A percentile compares a stretch with the other conserved stretches of the same genome.
These are phyloP conservation scores for Gremmenia infestans DNA, from an alignment of 2,329 filamentous ascomycete species.

Conservation along the genomic window DNA sequence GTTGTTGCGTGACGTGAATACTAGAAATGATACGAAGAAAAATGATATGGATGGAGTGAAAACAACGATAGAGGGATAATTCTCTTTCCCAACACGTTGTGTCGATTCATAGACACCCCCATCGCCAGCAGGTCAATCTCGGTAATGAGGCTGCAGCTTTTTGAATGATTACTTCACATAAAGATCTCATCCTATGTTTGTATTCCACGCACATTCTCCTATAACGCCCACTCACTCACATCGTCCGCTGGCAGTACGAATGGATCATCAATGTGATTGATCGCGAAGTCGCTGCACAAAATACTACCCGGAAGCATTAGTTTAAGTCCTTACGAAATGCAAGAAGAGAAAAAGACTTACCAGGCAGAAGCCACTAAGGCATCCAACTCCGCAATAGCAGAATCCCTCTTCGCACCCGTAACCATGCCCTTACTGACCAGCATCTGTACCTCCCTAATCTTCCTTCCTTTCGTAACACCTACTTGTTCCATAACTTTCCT, in stretches of 20 bases:
- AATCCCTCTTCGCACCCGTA: conserved; percentile 67
- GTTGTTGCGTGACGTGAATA: no score
- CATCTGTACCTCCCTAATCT: conserved; percentile 80
- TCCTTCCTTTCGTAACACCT: conserved; percentile 67
- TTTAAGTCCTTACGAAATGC: neutral
- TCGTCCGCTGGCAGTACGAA: conserved; percentile 75
- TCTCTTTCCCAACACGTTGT: no score
- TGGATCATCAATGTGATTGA: conserved; percentile 89
- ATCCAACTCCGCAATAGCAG: conserved; percentile 83
- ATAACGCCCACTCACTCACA: conserved; percentile 68
- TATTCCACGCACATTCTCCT: conserved; percentile 5
- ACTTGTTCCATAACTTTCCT: conserved; percentile 79
- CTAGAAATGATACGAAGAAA: no score
- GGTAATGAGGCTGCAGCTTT: neutral
- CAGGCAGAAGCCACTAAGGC: conserved; percentile 86
- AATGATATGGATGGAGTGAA: no score
- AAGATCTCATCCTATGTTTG: neutral
- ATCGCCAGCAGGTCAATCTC: no score
- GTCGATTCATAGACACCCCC: no score
- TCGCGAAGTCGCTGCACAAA: conserved; percentile 89
- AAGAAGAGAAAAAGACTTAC: conserved; percentile 45
- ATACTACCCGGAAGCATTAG: conserved; percentile 53
- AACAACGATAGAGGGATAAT: no score
- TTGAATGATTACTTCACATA: neutral
- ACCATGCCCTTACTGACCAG: conserved; percentile 75